phyloP scores from a whole-genome alignment of 2,329 filamentous ascomycete genomes.

The Aspergillaceae sp. region DNA sequence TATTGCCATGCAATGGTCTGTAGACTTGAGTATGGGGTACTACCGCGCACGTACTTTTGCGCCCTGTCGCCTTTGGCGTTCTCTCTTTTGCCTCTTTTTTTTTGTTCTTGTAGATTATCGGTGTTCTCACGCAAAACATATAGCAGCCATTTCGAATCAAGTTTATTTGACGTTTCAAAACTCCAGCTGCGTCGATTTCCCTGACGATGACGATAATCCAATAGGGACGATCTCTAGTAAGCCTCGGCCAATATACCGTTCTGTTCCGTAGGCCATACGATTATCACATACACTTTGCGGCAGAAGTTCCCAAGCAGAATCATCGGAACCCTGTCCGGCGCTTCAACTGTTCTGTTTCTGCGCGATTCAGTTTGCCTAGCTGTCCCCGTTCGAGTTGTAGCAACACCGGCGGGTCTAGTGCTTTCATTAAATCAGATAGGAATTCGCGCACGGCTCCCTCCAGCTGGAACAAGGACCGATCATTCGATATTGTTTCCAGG shows the following conservation, averaged over 20 bases:
- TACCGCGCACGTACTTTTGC: background rate
- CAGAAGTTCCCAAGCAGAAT: background rate
- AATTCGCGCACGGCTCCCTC: constrained; percentile 34
- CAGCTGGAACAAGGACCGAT: constrained; percentile 29
- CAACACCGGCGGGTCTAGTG: constrained; percentile 41
- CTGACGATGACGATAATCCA: too few species aligned
- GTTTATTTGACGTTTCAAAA: background rate
- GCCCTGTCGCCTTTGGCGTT: background rate
- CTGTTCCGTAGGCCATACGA: too few species aligned
- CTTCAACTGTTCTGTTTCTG: constrained; percentile 31
- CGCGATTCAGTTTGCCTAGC: constrained; percentile 30
- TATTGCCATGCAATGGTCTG: background rate
- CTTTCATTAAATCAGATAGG: constrained; percentile 35
- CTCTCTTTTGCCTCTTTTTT: background rate
- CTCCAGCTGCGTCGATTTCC: too few species aligned
- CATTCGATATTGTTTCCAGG: constrained; percentile 18
- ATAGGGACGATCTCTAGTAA: too few species aligned
- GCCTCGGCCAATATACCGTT: background rate
- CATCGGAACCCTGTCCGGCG: constrained; percentile 15
- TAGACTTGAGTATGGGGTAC: background rate
- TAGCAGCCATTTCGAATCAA: constrained; percentile 2
- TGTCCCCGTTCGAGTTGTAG: constrained; percentile 44
- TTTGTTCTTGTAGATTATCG: constrained; percentile 21
- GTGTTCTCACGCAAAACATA: constrained; percentile 3
- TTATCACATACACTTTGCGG: too few species aligned